These are phyloP conservation scores for Penicillium pulvis DNA, from an alignment of 495 filamentous ascomycete species.

Conservation along the genomic window DNA sequence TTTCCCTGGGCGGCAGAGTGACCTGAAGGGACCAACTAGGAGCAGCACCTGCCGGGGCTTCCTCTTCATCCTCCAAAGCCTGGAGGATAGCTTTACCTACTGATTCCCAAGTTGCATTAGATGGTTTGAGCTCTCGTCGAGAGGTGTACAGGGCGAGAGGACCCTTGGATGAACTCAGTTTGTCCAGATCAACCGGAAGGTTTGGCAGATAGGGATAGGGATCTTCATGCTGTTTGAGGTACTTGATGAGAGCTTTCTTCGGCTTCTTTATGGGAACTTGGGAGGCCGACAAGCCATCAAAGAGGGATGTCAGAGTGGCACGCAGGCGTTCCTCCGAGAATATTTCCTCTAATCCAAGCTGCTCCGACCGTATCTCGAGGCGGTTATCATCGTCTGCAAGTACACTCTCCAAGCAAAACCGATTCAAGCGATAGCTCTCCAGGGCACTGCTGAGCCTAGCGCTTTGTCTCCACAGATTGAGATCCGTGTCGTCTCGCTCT, in stretches of 20 bases:
- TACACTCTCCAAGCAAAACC: slow-evolving; percentile 90
- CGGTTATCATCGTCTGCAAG: slow-evolving; percentile 80
- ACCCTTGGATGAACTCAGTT: slow-evolving; percentile 27
- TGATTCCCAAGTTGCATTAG: slow-evolving; percentile 51
- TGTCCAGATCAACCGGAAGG: slow-evolving; percentile 39
- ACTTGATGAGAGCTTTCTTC: slow-evolving; percentile 62
- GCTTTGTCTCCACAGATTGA: slow-evolving; percentile 89
- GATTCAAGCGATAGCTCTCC: slow-evolving; percentile 71
- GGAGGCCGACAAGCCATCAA: slow-evolving; percentile 70
- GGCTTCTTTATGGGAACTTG: slow-evolving; percentile 65
- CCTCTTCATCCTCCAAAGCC: slow-evolving; percentile 47
- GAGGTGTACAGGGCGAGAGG: slow-evolving; percentile 34
- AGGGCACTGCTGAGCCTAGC: slow-evolving; percentile 76
- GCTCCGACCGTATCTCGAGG: slow-evolving; percentile 68
- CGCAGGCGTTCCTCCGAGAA: slow-evolving; percentile 80
- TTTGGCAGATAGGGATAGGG: slow-evolving; percentile 76
- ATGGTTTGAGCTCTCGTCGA: slow-evolving; percentile 34
- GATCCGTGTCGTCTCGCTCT: slow-evolving; percentile 87
- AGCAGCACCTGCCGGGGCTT: slow-evolving; percentile 32
- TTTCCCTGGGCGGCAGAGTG: slow-evolving; percentile 33
- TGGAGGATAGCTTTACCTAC: slow-evolving; percentile 60
- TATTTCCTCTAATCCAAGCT: slow-evolving; percentile 80
- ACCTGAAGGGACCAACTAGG: slow-evolving; percentile 44
- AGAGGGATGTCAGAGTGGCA: slow-evolving; percentile 62
- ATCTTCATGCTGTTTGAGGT: slow-evolving; percentile 68